Conservation (phyloP, 441 rosid genomes). For the Metrosideros polymorpha region DNA sequence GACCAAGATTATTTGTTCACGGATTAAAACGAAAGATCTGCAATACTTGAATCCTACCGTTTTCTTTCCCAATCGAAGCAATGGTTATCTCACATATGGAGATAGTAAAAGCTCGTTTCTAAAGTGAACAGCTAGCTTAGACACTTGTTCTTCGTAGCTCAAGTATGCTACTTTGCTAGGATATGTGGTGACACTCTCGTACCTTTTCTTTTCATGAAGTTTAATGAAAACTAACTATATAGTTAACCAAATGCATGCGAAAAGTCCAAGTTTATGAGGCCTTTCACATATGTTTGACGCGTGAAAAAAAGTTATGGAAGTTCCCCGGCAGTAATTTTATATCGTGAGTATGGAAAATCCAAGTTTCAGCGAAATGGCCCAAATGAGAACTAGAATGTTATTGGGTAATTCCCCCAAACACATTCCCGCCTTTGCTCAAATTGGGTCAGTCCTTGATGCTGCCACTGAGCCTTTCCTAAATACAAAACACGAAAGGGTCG, state of each 20-base stretch:
- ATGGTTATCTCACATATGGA: neutral
- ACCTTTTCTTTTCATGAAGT: neutral
- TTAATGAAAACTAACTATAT: neutral
- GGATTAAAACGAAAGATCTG: neutral
- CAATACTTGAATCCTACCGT: neutral
- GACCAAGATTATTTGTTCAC: neutral
- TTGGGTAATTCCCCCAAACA: neutral
- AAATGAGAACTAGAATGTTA: neutral
- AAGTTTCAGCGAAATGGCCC: neutral
- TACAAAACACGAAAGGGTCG: neutral
- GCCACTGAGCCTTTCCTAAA: neutral
- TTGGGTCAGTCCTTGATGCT: neutral
- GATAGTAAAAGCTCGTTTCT: neutral
- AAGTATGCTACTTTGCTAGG: neutral
- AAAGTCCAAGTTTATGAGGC: neutral
- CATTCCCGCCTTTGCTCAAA: neutral
- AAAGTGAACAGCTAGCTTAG: neutral
- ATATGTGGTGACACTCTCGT: neutral
- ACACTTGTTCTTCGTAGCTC: neutral
- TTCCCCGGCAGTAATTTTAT: neutral
- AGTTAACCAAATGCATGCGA: neutral
- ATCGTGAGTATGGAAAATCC: neutral
- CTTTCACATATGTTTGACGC: neutral
- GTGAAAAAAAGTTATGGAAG: neutral
- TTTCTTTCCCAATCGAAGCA: neutral